These are phyloP conservation scores for Linum lewisii DNA, from an alignment of 345 rosid species.

Conservation along the genomic window DNA sequence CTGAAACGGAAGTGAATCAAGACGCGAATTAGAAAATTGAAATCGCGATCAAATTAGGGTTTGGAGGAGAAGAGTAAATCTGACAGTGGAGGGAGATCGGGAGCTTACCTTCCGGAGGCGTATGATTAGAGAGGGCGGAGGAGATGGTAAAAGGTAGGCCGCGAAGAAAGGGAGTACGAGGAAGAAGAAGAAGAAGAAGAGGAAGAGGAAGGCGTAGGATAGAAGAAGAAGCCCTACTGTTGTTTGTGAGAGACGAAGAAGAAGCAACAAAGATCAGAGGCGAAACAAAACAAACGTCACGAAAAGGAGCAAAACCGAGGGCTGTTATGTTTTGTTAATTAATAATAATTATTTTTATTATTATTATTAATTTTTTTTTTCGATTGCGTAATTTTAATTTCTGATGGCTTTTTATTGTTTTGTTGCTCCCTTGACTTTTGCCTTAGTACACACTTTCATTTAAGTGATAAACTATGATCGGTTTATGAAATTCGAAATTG, in stretches of 20 bases:
- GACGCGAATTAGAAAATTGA: background rate
- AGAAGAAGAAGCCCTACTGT: slow-evolving; percentile 15
- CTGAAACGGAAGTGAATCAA: background rate
- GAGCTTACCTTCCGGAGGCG: slow-evolving; percentile 12
- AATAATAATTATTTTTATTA: no score
- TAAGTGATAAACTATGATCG: no score
- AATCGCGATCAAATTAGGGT: background rate
- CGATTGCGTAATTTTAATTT: background rate
- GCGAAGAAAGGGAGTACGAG: background rate
- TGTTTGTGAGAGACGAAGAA: background rate
- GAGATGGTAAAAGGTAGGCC: slow-evolving; percentile 13
- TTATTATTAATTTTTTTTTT: background rate
- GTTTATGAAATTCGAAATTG: no score
- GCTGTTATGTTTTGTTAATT: no score
- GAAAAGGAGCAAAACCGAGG: background rate
- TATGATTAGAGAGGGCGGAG: slow-evolving; percentile 10
- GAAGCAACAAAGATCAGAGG: background rate
- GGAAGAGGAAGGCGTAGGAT: background rate
- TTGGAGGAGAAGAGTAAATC: background rate
- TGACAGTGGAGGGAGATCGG: background rate
- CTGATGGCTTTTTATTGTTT: no score
- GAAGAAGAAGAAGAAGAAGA: background rate
- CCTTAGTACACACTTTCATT: no score
- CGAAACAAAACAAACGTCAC: background rate
- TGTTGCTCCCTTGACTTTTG: no score